A percentile compares a stretch with the other conserved stretches of the same genome.
phyloP scores from a whole-genome alignment of 2,329 filamentous ascomycete species.

The Pseudogymnoascus sp. region DNA sequence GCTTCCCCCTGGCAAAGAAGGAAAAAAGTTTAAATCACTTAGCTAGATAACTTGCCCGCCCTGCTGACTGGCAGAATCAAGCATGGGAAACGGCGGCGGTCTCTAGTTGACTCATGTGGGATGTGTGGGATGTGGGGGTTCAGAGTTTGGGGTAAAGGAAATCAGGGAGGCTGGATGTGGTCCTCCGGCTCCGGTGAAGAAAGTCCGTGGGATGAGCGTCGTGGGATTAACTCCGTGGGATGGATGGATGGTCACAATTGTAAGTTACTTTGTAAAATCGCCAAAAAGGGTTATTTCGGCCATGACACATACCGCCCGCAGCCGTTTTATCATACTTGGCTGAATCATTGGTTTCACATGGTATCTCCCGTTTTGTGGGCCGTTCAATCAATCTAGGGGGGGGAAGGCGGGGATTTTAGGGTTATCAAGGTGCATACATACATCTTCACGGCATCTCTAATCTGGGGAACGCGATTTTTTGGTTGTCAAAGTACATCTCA shows the following conservation, averaged over 20 bases:
- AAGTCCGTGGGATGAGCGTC: not conserved
- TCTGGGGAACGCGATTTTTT: not conserved
- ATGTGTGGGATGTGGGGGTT: conserved; percentile 2
- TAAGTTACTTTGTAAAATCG: not conserved
- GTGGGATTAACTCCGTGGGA: not conserved
- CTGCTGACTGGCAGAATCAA: conserved; percentile 3
- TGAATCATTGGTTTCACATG: conserved; percentile 5
- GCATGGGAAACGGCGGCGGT: not conserved
- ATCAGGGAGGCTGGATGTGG: not conserved
- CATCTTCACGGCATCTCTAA: not conserved
- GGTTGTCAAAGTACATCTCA: not conserved
- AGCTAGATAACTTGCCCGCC: not conserved
- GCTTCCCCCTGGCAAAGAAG: not conserved
- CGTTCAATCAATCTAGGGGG: not conserved
- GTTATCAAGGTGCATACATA: too few species aligned
- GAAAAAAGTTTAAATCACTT: not conserved
- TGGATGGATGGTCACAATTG: too few species aligned
- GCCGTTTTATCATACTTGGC: not conserved
- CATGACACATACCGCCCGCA: conserved; percentile 4
- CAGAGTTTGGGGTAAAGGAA: not conserved
- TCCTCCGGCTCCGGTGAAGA: not conserved
- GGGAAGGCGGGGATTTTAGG: not conserved
- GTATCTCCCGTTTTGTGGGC: conserved; percentile 2
- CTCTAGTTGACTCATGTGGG: not conserved
- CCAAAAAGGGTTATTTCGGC: not conserved